Base-by-base conservation (phyloP, 1,284 basidiomycete species). In the Cystobasidiaceae sp. region DNA sequence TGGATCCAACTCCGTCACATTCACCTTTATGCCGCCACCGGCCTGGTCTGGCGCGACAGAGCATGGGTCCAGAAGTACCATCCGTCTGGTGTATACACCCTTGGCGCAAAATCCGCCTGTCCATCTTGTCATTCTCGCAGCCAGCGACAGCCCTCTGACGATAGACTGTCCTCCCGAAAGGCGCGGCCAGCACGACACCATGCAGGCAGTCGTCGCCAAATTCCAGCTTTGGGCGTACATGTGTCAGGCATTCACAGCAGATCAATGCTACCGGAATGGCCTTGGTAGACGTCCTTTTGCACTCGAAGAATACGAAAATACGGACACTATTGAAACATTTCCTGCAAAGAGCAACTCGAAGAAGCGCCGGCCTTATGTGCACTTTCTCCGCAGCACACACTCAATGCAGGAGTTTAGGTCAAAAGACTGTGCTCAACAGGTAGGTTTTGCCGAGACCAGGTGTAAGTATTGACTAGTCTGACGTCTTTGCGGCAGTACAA, bases 141-240 rank as follows among this genome's bases (percentile, higher is more conserved):
- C 61, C 13, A 44, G 41, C 30, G 61, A 64, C 45, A 55, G 51
- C n/a, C 61, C 61, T 23, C 61, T 64, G 21, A 55, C 51, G 2
- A 49, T 64, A 37, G 61, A 64, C 44, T 64, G 61, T 49, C 61
- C 61, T n/a, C 61, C 61, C 5, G 61, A 64, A 28, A 51, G 52
- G n/a, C 32, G 52, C 25, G 61, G 51, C 15, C 46, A 50, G 33
- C 61, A 64, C 11, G 51, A 51, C 30, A 64, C 39, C 15, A 33
- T 54, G 19, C 41, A 64, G 32, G 51, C 61, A 1, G 43, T 64
- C 2, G 61, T 64, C 9, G 61, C 61, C 25, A 64, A 64, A 28
- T 55, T 64, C 21, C 61, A 64, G 43, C 41, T 64, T 4, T 64
- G 61, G 61, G 61, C 61, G 19, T 64, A 64, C 32, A 64, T 64